Base-by-base conservation (phyloP, 495 filamentous ascomycete genomes). In the Xylaria scruposa region DNA sequence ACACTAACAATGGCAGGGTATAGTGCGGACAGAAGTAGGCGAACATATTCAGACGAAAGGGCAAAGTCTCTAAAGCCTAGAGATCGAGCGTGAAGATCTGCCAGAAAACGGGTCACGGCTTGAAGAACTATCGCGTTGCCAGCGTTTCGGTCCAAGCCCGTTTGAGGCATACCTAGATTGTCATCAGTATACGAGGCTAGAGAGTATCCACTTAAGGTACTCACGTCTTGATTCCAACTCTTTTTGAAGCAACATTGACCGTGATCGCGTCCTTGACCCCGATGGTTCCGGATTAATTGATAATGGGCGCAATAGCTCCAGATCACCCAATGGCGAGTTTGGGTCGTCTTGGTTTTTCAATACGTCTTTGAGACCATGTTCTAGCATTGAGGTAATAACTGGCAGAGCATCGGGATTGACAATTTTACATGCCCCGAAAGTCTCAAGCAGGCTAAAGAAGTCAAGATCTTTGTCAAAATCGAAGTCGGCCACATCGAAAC, bases 311-410 rank as follows among this genome's bases (percentile, higher is more conserved):
- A 64, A 19, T 3, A 49, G 9, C 12, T 46, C 62, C 2, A 67
- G 56, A 21, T 84, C 81, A 2, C 68, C 72, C 12, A 81, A 75
- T 2, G 88, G 88, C 1, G 87, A 89, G 65, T 88, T 83, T 6
- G 85, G 84, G 72, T 90, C 88, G 70, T 88, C 84, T 72, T 88
- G 88, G 70, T 91, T 82, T 61, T 85, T 89, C 54, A 92, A 83
- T 38, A 93, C 85, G 66, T 90, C 86, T 62, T 90, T 90, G 31
- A 97, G 76, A 3, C 93, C 95, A 70, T 90, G 89, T 73, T 93
- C 91, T n/a, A 98, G 81, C 94, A 99, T 97, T 4, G 90, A 87
- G n/a, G 88, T 88, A 38, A 99, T 92, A 7, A 97, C 90, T 0
- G 90, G 90, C 24, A 98, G 81, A 33, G 94, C 88, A 75, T 95